Evolutionary conservation across 2,329 filamentous ascomycete genomes (phyloP), one percentile per base, ranked within the genome.

Genomic region (Metarhizium rileyi): DNA sequence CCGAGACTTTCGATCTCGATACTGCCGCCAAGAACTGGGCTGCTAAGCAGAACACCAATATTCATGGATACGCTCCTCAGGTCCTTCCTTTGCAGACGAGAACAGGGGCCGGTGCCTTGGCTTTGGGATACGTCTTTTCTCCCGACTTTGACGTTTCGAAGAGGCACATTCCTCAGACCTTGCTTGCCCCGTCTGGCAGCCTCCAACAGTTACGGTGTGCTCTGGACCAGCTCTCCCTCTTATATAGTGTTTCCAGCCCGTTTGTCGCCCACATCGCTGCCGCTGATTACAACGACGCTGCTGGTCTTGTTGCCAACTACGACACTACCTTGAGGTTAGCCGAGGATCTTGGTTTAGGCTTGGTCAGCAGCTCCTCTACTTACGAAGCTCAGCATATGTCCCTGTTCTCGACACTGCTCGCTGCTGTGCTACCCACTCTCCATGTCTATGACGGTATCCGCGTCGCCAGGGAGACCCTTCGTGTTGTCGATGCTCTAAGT

Each of bases 381-480:
- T 90, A 94, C 58, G 93, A 98, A 72, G 78, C 86, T 45, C 93
- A 98, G 75, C 93, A 98, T 71, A 95, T 95, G 86, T 80, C 90
- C 7, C 71, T 95, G n/a, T 84, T 95, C 59, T 81, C 90, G 1
- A 95, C 89, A 3, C 71, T 95, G 23, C 73, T 95, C 53, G 86
- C 90, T 20, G 83, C 80, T 43, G 71, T 93, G 14, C 66, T 91
- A 26, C 90, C 90, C n/a, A 87, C 86, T 0, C 76, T 95, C 26
- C 90, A 95, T 66, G 81, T 90, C 57, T 95, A 93, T 63, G 90
- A 95, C 63, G 90, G 90, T 52, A 81, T 95, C 50, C 84, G 81
- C 51, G 83, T 91, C 53, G 86, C 86, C 49, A 78, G 88, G 47
- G 90, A 95, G 70, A 93, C 86, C 20, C 81, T 88, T 22, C 79